Base-by-base conservation (phyloP, 1,139 yeast genomes). In the Pichia sp. region DNA sequence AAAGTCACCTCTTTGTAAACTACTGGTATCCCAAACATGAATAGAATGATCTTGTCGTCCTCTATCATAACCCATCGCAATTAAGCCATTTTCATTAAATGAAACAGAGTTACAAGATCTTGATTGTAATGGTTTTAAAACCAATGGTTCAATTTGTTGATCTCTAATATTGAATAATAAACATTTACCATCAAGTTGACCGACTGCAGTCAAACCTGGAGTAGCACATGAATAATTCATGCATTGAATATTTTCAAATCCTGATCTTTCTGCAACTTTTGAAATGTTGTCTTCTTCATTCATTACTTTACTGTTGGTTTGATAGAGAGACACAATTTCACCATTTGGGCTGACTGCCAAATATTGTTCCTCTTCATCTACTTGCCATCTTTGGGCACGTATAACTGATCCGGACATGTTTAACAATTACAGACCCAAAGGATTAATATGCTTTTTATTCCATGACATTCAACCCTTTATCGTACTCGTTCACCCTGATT, bases 21-120 rank as follows among this genome's bases (percentile, higher is more conserved):
- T 79, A 42, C 74, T 77, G n/a, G 85, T 68, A 55, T 86, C 86
- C 91, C 94, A 88, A 11, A 89, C 69, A 52, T 83, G 84, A 37
- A 89, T 64, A 22, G 93, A 80, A 45, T 77, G 75, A 55, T 86
- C 95, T 51, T 79, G 86, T 41, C 91, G 69, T 8, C 84, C 81
- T 52, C 86, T 78, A 50, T 88, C 96, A 47, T 81, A 72, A 0
- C 95, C 95, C 22, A 81, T 77, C 0, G 88, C 96, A 6, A 88
- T 64, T 32, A 83, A 60, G 1, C 82, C 84, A 31, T 69, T 67
- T 21, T 70, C 66, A 57, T 77, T 84, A 62, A 88, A 83, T 2
- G 89, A 73, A 3, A 88, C 59, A 1, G 89, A 63, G 54, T 85
- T 87, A 53, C 94, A 83, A 1, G 91, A 80, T 40, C 95, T 68